Conservation (phyloP, 345 rosid genomes). For the Trapa incisa region DNA sequence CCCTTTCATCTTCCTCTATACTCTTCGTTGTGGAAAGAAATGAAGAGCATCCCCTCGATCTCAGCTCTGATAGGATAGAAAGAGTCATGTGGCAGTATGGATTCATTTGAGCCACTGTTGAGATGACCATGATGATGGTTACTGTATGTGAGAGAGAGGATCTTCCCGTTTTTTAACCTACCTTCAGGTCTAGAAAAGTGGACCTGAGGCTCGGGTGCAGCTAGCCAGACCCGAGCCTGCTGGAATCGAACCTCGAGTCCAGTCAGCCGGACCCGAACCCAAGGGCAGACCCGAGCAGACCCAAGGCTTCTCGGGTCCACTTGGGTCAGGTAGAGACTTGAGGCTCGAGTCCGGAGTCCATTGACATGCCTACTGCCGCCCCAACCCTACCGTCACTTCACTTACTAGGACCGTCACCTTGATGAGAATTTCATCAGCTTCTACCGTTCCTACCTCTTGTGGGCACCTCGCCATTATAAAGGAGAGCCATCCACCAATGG, state of each 20-base stretch:
- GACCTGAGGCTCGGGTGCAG: too few relatives aligned
- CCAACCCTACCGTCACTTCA: slow-evolving; percentile 74
- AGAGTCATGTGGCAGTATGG: neutral
- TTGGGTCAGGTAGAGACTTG: too few relatives aligned
- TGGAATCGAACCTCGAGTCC: too few relatives aligned
- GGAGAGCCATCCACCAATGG: slow-evolving; percentile 26
- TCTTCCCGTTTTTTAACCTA: neutral
- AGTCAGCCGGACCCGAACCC: too few relatives aligned
- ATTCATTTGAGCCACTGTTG: neutral
- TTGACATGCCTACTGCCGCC: slow-evolving; percentile 8
- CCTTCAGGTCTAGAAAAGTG: too few relatives aligned
- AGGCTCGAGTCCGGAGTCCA: too few relatives aligned
- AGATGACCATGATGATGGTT: neutral
- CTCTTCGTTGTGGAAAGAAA: too few relatives aligned
- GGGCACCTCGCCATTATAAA: slow-evolving; percentile 67
- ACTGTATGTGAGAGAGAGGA: neutral
- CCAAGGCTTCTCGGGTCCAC: too few relatives aligned
- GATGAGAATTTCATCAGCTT: slow-evolving; percentile 83
- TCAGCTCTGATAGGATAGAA: neutral
- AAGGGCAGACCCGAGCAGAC: too few relatives aligned
- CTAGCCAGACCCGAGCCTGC: too few relatives aligned
- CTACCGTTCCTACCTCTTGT: slow-evolving; percentile 89
- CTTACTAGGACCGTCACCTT: slow-evolving; percentile 67
- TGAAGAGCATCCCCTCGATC: neutral
- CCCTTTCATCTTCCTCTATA: neutral